Evolutionary conservation across 495 filamentous ascomycete species (phyloP).

Genomic region (Staphylotrichum tortipilum): DNA sequence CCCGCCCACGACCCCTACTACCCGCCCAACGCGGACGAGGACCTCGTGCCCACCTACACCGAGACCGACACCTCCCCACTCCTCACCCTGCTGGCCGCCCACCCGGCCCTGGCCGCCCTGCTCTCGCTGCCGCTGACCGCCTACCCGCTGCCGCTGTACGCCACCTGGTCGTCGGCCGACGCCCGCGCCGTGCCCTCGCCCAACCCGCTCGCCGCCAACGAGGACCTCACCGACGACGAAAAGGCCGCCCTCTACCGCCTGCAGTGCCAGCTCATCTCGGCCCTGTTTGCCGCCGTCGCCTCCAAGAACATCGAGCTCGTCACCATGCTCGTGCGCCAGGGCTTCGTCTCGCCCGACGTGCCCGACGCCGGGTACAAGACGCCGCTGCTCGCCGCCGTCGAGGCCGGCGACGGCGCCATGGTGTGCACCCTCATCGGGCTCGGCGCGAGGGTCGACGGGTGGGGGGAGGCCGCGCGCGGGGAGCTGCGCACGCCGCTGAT

Average conservation of each 20-base stretch:
- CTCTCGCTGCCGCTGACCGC: constrained; percentile 11
- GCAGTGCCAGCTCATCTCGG: constrained; percentile 13
- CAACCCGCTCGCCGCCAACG: not conserved
- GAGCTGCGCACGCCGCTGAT: constrained; percentile 29
- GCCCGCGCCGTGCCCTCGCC: not conserved
- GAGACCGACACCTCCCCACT: not conserved
- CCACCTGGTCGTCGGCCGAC: not conserved
- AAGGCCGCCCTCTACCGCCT: not conserved
- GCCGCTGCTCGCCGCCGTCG: constrained; percentile 30
- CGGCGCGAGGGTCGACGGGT: constrained; percentile 24
- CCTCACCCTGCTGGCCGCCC: not conserved
- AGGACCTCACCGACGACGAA: not conserved
- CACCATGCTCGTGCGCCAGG: constrained; percentile 10
- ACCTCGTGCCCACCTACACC: constrained; percentile 10
- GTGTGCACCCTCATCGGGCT: constrained; percentile 23
- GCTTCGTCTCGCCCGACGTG: constrained; percentile 24
- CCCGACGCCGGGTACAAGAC: constrained; percentile 16
- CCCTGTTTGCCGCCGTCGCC: constrained; percentile 17
- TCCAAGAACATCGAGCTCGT: constrained; percentile 15
- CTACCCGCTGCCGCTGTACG: not conserved
- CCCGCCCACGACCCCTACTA: not conserved
- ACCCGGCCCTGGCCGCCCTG: not conserved
- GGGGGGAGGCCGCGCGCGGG: not conserved
- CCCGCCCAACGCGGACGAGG: not conserved
- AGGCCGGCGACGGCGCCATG: constrained; percentile 21